phyloP scores from a whole-genome alignment of 352 stramenopile species.

The Ophiocytium majus region DNA sequence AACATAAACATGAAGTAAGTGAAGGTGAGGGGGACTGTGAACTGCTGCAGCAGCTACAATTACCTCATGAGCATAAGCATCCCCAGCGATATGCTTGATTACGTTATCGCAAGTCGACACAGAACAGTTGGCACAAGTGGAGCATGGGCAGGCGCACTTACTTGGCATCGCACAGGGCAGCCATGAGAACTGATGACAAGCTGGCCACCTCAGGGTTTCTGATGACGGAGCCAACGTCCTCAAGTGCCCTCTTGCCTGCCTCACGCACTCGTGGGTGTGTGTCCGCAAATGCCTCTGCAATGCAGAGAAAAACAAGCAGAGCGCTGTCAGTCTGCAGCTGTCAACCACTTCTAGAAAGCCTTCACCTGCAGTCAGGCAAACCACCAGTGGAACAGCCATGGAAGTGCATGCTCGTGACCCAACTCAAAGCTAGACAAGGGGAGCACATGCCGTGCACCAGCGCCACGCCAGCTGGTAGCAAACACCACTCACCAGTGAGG shows the following conservation, averaged over 20 bases:
- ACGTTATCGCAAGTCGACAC: too few relatives aligned
- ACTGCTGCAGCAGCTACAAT: too few relatives aligned
- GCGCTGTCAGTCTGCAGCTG: too few relatives aligned
- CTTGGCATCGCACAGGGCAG: constrained; percentile 87
- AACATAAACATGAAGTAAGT: too few relatives aligned
- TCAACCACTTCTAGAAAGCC: not conserved
- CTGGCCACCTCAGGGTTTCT: constrained; percentile 97
- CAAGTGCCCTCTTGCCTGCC: constrained; percentile 87
- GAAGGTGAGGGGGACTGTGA: too few relatives aligned
- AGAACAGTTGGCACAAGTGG: too few relatives aligned
- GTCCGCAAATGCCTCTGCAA: constrained; percentile 84
- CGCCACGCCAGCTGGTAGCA: constrained; percentile 54
- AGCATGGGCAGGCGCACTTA: constrained; percentile 56
- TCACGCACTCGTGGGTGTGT: constrained; percentile 97
- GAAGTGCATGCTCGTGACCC: not conserved
- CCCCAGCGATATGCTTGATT: too few relatives aligned
- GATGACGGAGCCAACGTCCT: constrained; percentile 96
- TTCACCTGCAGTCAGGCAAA: not conserved
- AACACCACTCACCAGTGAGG: constrained; percentile 75
- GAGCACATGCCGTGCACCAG: not conserved
- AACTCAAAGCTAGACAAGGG: not conserved
- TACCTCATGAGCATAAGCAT: too few relatives aligned
- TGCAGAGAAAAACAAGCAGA: too few relatives aligned
- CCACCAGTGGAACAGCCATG: not conserved
- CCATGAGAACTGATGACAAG: constrained; percentile 85